Conservation (phyloP, 2,329 filamentous ascomycete genomes). For the Lecanosticta acicola region DNA sequence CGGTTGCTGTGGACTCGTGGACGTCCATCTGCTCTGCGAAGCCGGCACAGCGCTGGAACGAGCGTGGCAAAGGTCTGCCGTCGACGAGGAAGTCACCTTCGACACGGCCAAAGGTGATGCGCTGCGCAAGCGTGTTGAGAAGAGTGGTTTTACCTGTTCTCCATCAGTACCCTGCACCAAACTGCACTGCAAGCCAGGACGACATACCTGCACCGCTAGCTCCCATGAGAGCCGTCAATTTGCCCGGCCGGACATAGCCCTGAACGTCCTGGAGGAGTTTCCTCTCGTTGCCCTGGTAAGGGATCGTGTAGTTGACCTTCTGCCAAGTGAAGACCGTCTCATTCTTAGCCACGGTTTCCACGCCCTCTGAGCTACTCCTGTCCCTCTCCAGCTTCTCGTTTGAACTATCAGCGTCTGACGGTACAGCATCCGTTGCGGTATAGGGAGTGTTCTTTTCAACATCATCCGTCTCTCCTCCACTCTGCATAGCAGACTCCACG, state of each 20-base stretch:
- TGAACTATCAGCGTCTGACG: constrained; percentile 7
- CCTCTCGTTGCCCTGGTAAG: constrained; percentile 37
- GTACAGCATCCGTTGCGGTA: not conserved
- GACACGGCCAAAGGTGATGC: constrained; percentile 75
- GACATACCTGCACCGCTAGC: constrained; percentile 60
- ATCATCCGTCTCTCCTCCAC: constrained; percentile 50
- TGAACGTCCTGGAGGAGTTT: constrained; percentile 36
- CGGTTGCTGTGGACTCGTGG: constrained; percentile 56
- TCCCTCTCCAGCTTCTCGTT: constrained; percentile 32
- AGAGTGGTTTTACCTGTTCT: constrained; percentile 67
- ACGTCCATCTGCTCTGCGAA: constrained; percentile 43
- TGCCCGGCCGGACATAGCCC: constrained; percentile 49
- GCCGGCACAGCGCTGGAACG: constrained; percentile 73
- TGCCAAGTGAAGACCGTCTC: constrained; percentile 51
- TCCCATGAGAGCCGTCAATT: constrained; percentile 45
- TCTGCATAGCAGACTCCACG: constrained; percentile 57
- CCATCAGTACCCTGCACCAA: no score
- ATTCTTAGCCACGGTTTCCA: constrained; percentile 46
- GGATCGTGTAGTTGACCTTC: constrained; percentile 44
- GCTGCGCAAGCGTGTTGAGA: constrained; percentile 62
- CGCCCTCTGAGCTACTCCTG: constrained; percentile 41
- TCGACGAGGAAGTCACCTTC: constrained; percentile 79
- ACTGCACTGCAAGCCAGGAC: no score
- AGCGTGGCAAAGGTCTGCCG: constrained; percentile 64
- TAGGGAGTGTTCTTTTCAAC: constrained; percentile 36